A percentile compares a stretch with the other conserved stretches of the same genome.
phyloP scores from a whole-genome alignment of 1,284 basidiomycete species.

The Athelia sp. region DNA sequence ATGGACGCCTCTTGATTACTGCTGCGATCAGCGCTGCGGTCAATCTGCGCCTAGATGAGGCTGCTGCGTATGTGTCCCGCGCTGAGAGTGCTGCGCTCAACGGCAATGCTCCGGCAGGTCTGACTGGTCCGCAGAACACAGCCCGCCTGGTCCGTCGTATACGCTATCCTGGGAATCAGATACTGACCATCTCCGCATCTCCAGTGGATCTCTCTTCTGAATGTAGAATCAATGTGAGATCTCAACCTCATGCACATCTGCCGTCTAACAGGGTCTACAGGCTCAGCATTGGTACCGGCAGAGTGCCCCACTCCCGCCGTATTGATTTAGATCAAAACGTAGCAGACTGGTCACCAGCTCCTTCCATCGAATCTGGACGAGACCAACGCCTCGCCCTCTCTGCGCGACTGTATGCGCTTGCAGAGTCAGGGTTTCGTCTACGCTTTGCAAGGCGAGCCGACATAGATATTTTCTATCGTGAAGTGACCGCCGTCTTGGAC shows the following conservation, averaged over 20 bases:
- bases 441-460: constrained; percentile 21
- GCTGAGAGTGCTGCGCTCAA: constrained; percentile 6
- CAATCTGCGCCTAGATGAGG: constrained; percentile 33
- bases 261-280: constrained; percentile 15
- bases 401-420: constrained; percentile 25
- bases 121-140: constrained; percentile 25
- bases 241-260: neutral
- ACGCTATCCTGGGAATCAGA: too few relatives aligned
- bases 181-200: too few relatives aligned
- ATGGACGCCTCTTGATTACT: constrained; percentile 34
- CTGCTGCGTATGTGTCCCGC: constrained; percentile 25
- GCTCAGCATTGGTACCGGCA: constrained; percentile 35
- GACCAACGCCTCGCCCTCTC: constrained; percentile 30
- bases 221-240: constrained; percentile 31
- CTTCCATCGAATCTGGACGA: constrained; percentile 18
- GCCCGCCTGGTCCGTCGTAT: constrained; percentile 29
- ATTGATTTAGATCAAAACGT: constrained; percentile 17
- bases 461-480: constrained; percentile 27
- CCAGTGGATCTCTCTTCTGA: constrained; percentile 35
- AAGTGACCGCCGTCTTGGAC: constrained; percentile 18
- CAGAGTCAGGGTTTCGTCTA: constrained; percentile 25
- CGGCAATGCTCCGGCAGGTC: constrained; percentile 15
- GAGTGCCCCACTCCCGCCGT: constrained; percentile 28
- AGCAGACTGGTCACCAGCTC: constrained; percentile 21
- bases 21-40: constrained; percentile 43